Evolutionary conservation across 1,139 yeast genomes (phyloP).

Genomic region (Saccharomyces hybrid): DNA sequence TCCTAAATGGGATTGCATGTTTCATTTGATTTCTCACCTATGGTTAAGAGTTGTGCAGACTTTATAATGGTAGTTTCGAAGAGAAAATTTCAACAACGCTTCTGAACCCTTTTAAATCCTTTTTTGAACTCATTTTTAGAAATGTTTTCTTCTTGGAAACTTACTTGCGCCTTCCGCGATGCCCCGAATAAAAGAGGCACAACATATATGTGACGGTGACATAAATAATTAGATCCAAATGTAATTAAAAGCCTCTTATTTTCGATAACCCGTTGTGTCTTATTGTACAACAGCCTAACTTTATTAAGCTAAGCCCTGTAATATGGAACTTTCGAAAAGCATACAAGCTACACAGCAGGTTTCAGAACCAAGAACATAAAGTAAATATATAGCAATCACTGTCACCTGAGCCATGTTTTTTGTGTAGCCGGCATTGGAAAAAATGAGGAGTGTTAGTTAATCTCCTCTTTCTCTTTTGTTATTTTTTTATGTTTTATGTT

Average conservation of each 20-base stretch:
- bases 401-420: neutral
- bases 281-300: neutral
- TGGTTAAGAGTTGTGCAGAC: neutral
- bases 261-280: neutral
- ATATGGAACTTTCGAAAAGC: neutral
- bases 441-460: neutral
- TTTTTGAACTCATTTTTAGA: neutral
- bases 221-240: neutral
- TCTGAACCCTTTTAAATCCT: neutral
- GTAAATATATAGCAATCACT: neutral
- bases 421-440: neutral
- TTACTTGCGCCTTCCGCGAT: neutral
- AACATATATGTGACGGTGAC: neutral
- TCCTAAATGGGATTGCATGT: neutral
- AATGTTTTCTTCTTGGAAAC: neutral
- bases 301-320: neutral
- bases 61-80: neutral
- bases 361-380: neutral
- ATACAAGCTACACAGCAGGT: neutral
- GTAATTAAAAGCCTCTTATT: neutral
- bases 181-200: neutral
- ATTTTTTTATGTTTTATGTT: neutral
- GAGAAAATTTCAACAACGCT: neutral
- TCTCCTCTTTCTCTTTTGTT: neutral
- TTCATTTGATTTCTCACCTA: neutral